These are phyloP conservation scores for Fusarium penzigii DNA, from an alignment of 2,329 filamentous ascomycete genomes.

Conservation along the genomic window DNA sequence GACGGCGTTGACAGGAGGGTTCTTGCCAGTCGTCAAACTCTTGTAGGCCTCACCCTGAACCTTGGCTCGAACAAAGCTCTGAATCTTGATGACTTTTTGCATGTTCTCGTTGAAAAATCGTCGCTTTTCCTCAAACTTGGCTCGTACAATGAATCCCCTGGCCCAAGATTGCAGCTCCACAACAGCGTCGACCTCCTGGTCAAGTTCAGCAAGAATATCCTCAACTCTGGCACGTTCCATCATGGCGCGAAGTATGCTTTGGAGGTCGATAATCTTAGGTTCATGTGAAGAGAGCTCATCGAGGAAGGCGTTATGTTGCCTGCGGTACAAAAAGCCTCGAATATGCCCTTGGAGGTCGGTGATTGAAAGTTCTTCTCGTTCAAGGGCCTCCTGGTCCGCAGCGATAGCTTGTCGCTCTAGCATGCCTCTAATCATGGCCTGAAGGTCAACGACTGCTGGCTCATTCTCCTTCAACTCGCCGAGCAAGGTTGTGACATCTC, in stretches of 20 bases:
- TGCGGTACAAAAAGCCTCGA: slow-evolving; percentile 65
- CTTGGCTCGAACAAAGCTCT: slow-evolving; percentile 92
- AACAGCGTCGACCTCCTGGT: slow-evolving; percentile 79
- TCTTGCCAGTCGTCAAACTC: slow-evolving; percentile 92
- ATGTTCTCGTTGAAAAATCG: slow-evolving; percentile 94
- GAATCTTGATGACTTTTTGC: slow-evolving; percentile 98
- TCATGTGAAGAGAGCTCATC: slow-evolving; percentile 70
- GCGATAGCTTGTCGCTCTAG: slow-evolving; percentile 53
- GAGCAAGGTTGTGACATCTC: slow-evolving; percentile 49
- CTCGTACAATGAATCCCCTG: slow-evolving; percentile 72
- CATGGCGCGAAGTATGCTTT: slow-evolving; percentile 77
- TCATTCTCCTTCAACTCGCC: slow-evolving; percentile 50
- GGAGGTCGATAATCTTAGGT: slow-evolving; percentile 67
- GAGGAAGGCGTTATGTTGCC: slow-evolving; percentile 62
- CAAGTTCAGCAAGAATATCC: slow-evolving; percentile 72
- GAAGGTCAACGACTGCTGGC: slow-evolving; percentile 50
- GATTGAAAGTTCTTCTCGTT: slow-evolving; percentile 57
- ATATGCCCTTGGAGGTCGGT: slow-evolving; percentile 65
- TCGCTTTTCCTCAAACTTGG: slow-evolving; percentile 79
- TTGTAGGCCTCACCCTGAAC: slow-evolving; percentile 98
- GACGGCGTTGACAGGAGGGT: slow-evolving; percentile 92
- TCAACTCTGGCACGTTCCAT: slow-evolving; percentile 74
- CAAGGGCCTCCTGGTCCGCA: slow-evolving; percentile 54
- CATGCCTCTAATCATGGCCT: slow-evolving; percentile 63
- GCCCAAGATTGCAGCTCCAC: slow-evolving; percentile 73